phyloP scores from a whole-genome alignment of 805 yeast species.

The Metschnikowia sp. region DNA sequence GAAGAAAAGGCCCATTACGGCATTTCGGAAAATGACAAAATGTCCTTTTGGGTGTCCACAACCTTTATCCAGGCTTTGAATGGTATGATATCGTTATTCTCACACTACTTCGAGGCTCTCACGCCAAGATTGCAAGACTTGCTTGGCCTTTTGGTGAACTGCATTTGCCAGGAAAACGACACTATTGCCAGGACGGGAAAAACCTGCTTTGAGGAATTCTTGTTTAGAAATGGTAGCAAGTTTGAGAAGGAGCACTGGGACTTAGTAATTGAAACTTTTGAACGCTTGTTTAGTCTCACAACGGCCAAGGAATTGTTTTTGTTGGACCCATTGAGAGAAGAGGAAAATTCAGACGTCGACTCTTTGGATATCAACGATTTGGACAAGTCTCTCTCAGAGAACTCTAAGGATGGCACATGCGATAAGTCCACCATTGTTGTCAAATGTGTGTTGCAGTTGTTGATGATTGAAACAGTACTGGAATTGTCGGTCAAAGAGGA shows the following conservation, averaged over 20 bases:
- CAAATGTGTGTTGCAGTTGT: slow-evolving; percentile 84
- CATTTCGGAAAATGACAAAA: slow-evolving; percentile 60
- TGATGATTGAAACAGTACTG: slow-evolving; percentile 81
- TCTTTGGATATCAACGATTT: slow-evolving; percentile 13
- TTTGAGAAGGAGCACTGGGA: slow-evolving; percentile 74
- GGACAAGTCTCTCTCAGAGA: slow-evolving; percentile 8
- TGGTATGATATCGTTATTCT: slow-evolving; percentile 78
- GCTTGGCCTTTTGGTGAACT: slow-evolving; percentile 71
- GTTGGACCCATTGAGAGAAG: slow-evolving; percentile 44
- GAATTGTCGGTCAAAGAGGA: slow-evolving; percentile 71
- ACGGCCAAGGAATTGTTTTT: slow-evolving; percentile 83
- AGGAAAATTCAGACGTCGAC: slow-evolving; percentile 23
- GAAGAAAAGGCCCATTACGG: slow-evolving; percentile 32
- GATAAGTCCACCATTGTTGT: slow-evolving; percentile 74
- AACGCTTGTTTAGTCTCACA: slow-evolving; percentile 69
- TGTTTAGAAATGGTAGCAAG: slow-evolving; percentile 67
- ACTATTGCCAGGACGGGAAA: slow-evolving; percentile 94
- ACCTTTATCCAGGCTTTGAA: slow-evolving; percentile 94
- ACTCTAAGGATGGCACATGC: not conserved
- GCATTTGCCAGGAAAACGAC: slow-evolving; percentile 95
- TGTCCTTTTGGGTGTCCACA: slow-evolving; percentile 95
- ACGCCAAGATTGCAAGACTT: slow-evolving; percentile 75
- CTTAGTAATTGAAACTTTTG: slow-evolving; percentile 61
- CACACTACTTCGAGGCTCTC: slow-evolving; percentile 76
- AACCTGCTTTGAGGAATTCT: slow-evolving; percentile 76